Evolutionary conservation across 1,284 basidiomycete species (phyloP), one percentile per base, ranked within the genome.

Genomic region (Cystobasidium pallidum): DNA sequence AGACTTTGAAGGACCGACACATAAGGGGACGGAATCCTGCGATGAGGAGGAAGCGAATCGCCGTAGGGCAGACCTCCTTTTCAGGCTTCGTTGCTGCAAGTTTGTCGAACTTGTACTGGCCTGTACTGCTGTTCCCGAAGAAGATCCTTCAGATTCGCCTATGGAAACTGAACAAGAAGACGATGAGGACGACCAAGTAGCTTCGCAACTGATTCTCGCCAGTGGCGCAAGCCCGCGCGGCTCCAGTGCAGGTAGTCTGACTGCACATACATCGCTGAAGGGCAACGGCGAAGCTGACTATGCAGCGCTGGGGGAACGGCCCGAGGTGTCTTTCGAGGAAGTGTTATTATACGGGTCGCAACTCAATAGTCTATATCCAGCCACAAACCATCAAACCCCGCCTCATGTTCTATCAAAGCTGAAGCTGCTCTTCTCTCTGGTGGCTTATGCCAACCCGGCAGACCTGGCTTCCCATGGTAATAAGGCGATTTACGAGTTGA

Each of bases 51-150:
- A 72, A 15, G 36, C 26, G 43, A 58, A 41, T 6, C 61, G 17
- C 7, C 30, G 26, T 2, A 41, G 58, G 34, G 45, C 51, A 49
- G 61, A 59, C n/a, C 21, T 74, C 21, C 80, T 86, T 34, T 89
- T 91, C 82, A 90, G 89, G 79, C 80, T 92, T 76, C 86, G 88
- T 30, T 91, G 90, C 81, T 84, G 90, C 75, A 90, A 89, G 80
- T 91, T 92, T 77, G 86, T 92, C 51, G 91, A 92, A 80, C 84
- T 91, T 36, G 85, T 90, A 15, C 78, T 91, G 75, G 85, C 72
- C 6, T 51, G 43, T 52, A 24, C 30, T 54, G 55, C 43, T 52
- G 43, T 17, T 28, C 24, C 21, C 8, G 45, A 68, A 11, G 39
- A 28, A 24, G 67, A 59, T 28, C 41, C 26, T 7, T 3, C 54